These are phyloP conservation scores for Psidium friedrichsthalianum DNA, from an alignment of 345 rosid species.

Conservation along the genomic window DNA sequence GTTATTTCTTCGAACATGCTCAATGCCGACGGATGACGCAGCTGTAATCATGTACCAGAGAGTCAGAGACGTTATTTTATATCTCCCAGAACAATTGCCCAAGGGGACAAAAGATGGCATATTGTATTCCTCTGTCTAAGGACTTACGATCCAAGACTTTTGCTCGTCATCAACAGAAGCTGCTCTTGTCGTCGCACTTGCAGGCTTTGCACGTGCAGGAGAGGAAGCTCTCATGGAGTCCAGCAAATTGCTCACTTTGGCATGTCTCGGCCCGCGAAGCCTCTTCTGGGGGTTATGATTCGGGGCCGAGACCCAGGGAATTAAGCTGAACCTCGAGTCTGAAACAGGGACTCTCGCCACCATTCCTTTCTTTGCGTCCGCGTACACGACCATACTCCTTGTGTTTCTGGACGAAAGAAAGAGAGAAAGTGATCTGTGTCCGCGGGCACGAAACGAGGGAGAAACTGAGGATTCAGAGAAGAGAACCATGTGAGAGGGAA, in stretches of 20 bases:
- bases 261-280: conserved; percentile 9
- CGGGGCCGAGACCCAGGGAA: conserved; percentile 13
- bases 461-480: neutral
- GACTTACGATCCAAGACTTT: conserved; percentile 61
- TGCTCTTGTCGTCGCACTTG: neutral
- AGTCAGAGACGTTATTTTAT: neutral
- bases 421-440: neutral
- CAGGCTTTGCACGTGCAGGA: conserved; percentile 56
- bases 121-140: neutral
- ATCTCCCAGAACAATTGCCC: neutral
- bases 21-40: conserved; percentile 78
- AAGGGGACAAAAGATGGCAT: neutral
- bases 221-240: conserved; percentile 91
- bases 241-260: conserved; percentile 44
- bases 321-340: conserved; percentile 23
- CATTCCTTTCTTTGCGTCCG: neutral
- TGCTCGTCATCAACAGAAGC: conserved; percentile 19
- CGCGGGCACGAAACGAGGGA: conserved; percentile 10
- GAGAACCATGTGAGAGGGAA: neutral
- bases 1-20: conserved; percentile 58
- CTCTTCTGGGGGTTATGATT: neutral
- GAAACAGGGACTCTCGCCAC: conserved; percentile 66
- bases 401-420: neutral
- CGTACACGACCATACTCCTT: neutral
- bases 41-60: conserved; percentile 17